Base-by-base conservation (phyloP, 768 basidiomycete species). In the Lactifluus piperatus region DNA sequence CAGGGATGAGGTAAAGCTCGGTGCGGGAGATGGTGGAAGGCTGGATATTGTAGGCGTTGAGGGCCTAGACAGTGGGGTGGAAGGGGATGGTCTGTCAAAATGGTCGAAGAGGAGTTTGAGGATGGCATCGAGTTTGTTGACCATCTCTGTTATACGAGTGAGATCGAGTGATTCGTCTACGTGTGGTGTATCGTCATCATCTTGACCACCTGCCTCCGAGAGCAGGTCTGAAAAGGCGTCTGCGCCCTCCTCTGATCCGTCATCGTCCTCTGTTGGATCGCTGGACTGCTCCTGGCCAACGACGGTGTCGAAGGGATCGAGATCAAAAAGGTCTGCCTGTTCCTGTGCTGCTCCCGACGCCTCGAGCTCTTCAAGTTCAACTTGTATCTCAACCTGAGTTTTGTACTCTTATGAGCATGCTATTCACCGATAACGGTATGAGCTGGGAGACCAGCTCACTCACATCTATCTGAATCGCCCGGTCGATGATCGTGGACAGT, bases 391-490 rank as follows among this genome's bases (percentile, higher is more conserved):
- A 27, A 97, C 91, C 92, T 94, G 62, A 1, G 49, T 36, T 18
- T 0, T 4, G 13, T 27, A 9, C 43, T 5, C 56, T n/a, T 63
- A 59, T 20, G 41, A 20, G 34, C 46, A 20, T 52, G 18, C 16
- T 13, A 5, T 1, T 34, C 34, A 34, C 13, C 6, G 34, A 34
- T 11, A 34, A 24, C 29, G 52, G 13, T 4, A 8, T 41, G 53
- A 27, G 20, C 52, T 16, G 32, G 46, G 2, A 53, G 6, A 14
- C 26, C 61, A 11, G 20, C 36, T 57, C 51, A 94, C 36, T 57
- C 51, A 94, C 95, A 71, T 99, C 97, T 58, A 99, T 94, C 71
- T 94, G 86, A 32, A 98, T 85, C 29, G 93, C 88, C n/a, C 93
- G 84, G 71, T 97, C 94, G 24, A 99, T 80, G 34, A 97, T 90